A percentile compares a stretch with the other conserved stretches of the same genome.
Evolutionary conservation across 176 grass and related monocot species (phyloP).

Genomic region (Alloteropsis semialata): DNA sequence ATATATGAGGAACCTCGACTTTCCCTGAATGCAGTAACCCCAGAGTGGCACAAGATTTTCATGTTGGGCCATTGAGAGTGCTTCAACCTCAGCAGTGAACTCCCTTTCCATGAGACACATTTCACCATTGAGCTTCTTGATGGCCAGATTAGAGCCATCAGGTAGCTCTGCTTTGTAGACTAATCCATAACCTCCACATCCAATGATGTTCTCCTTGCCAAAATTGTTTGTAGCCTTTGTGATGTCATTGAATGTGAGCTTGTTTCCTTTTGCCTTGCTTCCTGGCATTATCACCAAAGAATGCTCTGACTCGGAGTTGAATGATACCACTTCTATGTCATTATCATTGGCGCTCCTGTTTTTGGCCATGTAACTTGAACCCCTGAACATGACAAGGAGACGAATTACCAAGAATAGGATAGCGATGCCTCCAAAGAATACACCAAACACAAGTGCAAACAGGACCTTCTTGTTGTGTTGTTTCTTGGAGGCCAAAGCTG

Average conservation of each 20-base stretch:
- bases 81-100: neutral
- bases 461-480: neutral
- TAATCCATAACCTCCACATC: neutral
- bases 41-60: neutral
- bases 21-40: neutral
- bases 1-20: neutral
- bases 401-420: neutral
- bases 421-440: neutral
- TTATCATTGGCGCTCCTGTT: neutral
- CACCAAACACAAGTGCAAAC: conserved; percentile 28
- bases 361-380: neutral
- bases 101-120: neutral
- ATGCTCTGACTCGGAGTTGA: neutral
- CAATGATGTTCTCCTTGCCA: neutral
- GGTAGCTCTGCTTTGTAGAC: neutral
- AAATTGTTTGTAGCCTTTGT: neutral
- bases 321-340: neutral
- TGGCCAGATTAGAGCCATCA: neutral
- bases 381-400: neutral
- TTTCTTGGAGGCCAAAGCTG: neutral
- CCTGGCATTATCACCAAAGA: neutral
- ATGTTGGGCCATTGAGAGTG: neutral
- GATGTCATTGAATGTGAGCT: neutral
- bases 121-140: neutral
- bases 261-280: neutral